Conservation (phyloP, 139 green algal genomes). For the Gonium pectorale region DNA sequence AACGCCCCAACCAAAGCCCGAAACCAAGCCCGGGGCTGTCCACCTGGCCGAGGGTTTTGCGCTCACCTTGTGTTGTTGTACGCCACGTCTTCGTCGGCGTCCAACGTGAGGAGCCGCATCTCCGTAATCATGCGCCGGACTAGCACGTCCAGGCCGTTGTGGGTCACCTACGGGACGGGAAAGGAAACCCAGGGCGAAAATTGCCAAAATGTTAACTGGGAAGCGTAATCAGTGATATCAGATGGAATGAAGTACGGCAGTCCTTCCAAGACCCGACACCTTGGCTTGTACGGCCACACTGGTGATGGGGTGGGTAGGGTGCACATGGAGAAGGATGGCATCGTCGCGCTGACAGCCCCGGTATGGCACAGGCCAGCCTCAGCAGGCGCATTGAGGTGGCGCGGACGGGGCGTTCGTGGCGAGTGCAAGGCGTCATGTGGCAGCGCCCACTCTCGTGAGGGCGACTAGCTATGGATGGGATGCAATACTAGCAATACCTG, state of each 20-base stretch:
- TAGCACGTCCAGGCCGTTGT: slow-evolving; percentile 47
- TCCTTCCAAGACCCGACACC: neutral
- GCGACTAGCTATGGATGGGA: too few relatives aligned
- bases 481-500: too few relatives aligned
- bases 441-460: too few relatives aligned
- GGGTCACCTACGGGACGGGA: neutral
- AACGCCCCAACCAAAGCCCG: neutral
- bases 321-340: too few relatives aligned
- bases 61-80: slow-evolving; percentile 17
- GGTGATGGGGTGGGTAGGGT: too few relatives aligned
- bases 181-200: neutral
- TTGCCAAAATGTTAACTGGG: neutral
- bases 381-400: neutral
- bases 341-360: too few relatives aligned
- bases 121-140: slow-evolving; percentile 31
- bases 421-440: too few relatives aligned
- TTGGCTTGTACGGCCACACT: too few relatives aligned
- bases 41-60: neutral
- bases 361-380: too few relatives aligned
- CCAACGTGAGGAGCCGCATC: slow-evolving; percentile 24
- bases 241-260: neutral
- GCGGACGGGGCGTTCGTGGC: neutral
- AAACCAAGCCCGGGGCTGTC: neutral
- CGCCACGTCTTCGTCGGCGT: neutral
- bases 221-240: neutral